A percentile compares a stretch with the other conserved stretches of the same genome.
Conservation (phyloP, 768 basidiomycete species). For the Butyriboletus loyo region DNA sequence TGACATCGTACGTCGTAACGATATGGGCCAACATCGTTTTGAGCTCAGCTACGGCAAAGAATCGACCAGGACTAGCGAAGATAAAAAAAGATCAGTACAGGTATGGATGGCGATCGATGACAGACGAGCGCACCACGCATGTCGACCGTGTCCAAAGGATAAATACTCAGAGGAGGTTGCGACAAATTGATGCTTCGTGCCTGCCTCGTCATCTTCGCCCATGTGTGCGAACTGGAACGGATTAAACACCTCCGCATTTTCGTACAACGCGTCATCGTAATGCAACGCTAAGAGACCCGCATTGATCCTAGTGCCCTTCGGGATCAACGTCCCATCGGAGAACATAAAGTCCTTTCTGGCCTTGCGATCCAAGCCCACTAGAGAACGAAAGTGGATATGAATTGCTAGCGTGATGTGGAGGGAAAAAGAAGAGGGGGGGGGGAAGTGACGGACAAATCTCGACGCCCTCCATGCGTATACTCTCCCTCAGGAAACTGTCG, state of each 20-base stretch:
- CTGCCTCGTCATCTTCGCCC: conserved; percentile 32
- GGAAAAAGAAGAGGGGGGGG: background rate
- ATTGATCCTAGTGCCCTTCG: conserved; percentile 23
- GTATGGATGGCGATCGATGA: conserved; percentile 3
- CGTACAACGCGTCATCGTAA: conserved; percentile 6
- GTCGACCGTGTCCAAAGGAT: too few species aligned
- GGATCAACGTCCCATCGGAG: conserved; percentile 36
- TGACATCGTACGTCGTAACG: conserved; percentile 24
- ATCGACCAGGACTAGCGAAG: too few species aligned
- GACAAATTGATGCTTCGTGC: conserved; percentile 33
- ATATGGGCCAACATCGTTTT: conserved; percentile 47
- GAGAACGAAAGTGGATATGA: too few species aligned
- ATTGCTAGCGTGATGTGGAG: background rate
- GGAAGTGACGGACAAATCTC: background rate
- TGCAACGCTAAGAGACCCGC: conserved; percentile 1
- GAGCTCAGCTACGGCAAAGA: conserved; percentile 41
- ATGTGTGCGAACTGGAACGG: too few species aligned
- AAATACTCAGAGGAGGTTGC: too few species aligned
- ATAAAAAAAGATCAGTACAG: background rate
- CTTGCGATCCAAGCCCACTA: conserved; percentile 34
- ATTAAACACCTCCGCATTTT: too few species aligned
- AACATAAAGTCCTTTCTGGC: conserved; percentile 31
- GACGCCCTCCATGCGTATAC: too few species aligned
- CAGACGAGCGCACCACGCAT: too few species aligned
- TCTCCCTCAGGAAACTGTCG: too few species aligned